Evolutionary conservation across 179 eudicot species (phyloP).

Genomic region (Beta corolliflora): DNA sequence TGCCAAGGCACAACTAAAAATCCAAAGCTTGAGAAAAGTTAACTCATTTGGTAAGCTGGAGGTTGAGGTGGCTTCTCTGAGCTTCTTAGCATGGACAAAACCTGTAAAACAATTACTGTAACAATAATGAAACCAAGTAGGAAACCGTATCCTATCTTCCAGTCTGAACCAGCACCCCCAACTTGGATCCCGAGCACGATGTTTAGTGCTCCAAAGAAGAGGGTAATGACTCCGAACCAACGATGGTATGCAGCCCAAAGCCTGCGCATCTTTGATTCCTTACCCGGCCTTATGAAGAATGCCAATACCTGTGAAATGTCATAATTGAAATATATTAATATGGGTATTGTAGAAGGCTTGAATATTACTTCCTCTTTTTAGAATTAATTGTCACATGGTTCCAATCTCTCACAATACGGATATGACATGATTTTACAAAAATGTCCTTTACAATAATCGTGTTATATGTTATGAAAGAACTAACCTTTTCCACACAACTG

Average conservation of each 20-base stretch:
- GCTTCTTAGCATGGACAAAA: conserved; percentile 55
- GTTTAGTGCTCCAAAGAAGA: conserved; percentile 79
- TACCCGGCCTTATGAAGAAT: conserved; percentile 77
- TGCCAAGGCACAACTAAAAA: neutral
- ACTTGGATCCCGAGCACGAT: conserved; percentile 76
- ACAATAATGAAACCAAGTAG: conserved; percentile 50
- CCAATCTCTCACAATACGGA: too few relatives aligned
- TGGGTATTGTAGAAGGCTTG: neutral
- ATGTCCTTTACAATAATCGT: too few relatives aligned
- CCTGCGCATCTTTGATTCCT: conserved; percentile 69
- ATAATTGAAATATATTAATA: neutral
- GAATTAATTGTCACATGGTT: too few relatives aligned
- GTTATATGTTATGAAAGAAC: too few relatives aligned
- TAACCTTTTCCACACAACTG: too few relatives aligned
- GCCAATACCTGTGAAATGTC: conserved; percentile 60
- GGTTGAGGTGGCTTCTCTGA: conserved; percentile 34
- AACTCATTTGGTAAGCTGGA: conserved; percentile 62
- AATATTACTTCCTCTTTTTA: too few relatives aligned
- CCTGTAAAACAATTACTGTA: conserved; percentile 62
- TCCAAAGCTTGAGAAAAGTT: neutral
- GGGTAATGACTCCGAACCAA: conserved; percentile 72
- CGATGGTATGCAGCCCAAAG: conserved; percentile 86
- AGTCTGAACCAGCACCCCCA: conserved; percentile 61
- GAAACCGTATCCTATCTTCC: conserved; percentile 91
- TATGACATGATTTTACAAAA: too few relatives aligned